These are phyloP conservation scores for Begonia masoniana DNA, from an alignment of 306 rosid species.

Conservation along the genomic window DNA sequence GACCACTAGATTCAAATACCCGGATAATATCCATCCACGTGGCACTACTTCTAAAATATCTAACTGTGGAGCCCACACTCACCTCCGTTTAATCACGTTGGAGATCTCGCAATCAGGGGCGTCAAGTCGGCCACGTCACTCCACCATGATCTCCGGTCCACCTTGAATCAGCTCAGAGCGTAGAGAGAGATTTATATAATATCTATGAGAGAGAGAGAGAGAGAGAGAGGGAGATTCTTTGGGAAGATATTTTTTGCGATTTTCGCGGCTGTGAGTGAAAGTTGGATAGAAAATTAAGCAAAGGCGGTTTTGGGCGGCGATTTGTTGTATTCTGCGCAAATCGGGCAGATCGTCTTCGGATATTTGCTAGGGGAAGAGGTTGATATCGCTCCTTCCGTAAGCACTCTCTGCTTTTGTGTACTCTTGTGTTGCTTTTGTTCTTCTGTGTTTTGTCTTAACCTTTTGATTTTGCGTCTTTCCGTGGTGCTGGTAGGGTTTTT, in stretches of 20 bases:
- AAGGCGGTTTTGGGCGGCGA: neutral
- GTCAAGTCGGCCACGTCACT: too few species aligned
- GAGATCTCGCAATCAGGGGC: too few species aligned
- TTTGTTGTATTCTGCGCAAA: too few species aligned
- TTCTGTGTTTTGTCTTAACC: neutral
- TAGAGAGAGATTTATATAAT: too few species aligned
- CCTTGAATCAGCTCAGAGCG: too few species aligned
- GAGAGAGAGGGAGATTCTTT: neutral
- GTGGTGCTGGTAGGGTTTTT: constrained; percentile 9
- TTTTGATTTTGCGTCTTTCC: neutral
- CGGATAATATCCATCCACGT: too few species aligned
- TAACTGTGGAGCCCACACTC: too few species aligned
- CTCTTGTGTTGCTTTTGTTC: neutral
- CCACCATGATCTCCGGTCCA: too few species aligned
- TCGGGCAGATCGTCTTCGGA: constrained; percentile 14
- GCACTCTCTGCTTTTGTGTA: neutral
- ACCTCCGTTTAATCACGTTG: too few species aligned
- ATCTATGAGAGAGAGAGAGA: constrained; percentile 6
- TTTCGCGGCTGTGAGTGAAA: constrained; percentile 24
- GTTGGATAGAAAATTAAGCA: neutral
- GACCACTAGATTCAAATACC: too few species aligned
- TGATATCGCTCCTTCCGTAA: neutral
- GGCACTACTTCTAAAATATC: too few species aligned
- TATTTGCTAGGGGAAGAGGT: constrained; percentile 13
- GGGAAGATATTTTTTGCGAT: constrained; percentile 24